Evolutionary conservation across 1,139 yeast species (phyloP).

Genomic region (Saccharomyces hybrid): DNA sequence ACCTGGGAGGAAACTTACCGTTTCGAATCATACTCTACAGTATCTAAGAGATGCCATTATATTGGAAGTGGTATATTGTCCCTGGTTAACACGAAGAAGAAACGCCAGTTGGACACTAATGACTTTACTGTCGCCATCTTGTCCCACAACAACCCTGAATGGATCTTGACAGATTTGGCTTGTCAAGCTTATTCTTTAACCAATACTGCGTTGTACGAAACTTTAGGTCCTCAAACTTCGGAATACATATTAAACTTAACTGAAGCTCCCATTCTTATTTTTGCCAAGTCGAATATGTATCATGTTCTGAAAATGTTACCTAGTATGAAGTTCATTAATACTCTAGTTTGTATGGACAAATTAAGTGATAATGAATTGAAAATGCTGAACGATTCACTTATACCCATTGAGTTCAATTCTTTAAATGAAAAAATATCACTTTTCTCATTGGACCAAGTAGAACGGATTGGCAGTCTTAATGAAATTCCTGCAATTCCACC

Average conservation of each 20-base stretch:
- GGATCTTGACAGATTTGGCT: conserved; percentile 57
- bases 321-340: conserved; percentile 34
- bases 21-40: conserved; percentile 41
- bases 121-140: conserved; percentile 48
- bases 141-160: conserved; percentile 51
- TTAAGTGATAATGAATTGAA: conserved; percentile 36
- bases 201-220: conserved; percentile 57
- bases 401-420: conserved; percentile 14
- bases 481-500: conserved; percentile 46
- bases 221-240: conserved; percentile 54
- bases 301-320: conserved; percentile 38
- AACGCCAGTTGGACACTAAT: conserved; percentile 30
- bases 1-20: conserved; percentile 39
- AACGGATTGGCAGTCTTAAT: conserved; percentile 44
- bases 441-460: conserved; percentile 46
- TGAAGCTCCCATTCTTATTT: conserved; percentile 48
- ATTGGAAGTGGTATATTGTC: conserved; percentile 62
- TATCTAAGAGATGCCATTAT: conserved; percentile 38
- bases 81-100: conserved; percentile 38
- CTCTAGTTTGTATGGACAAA: conserved; percentile 47
- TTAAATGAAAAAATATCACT: conserved; percentile 30
- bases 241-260: conserved; percentile 50
- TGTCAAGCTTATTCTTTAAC: conserved; percentile 45
- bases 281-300: conserved; percentile 42
- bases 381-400: conserved; percentile 19